Evolutionary conservation across 768 basidiomycete species (phyloP), one percentile per base, ranked within the genome.

Genomic region (Tricholoma flavovirens): DNA sequence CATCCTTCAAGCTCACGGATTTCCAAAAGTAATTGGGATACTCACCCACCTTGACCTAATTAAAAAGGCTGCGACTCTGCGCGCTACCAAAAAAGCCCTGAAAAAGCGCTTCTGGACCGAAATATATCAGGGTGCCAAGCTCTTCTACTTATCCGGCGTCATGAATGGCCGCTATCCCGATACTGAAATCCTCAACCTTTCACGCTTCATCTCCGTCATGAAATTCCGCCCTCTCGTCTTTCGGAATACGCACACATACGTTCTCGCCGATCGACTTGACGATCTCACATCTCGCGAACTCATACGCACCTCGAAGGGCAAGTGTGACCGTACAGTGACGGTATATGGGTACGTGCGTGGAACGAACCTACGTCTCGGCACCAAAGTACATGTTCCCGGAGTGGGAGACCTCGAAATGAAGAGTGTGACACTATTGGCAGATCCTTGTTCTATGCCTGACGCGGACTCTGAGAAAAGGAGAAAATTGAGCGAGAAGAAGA

Each of bases 31-130:
- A 63, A 93, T 99, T 59, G 96, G 97, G 55, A 73, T 99, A 56
- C 88, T 99, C 48, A 88, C 93, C 48, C 97, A 99, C 71, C 85
- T 98, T 40, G 97, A 98, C 71, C 87, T 99, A 60, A 90, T 99
- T 62, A 97, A 97, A 78, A 95, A 93, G 67, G 81, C 88, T 5
- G 79, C 89, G 0, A 86, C 86, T 3, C 84, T 98, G 38, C 88
- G 87, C 56, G 83, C 84, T 50, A 93, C 93, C 53, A 99, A 98
- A 75, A 97, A 97, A 66, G 75, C 86, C 0, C 82, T 99, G 36
- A 99, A 99, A 73, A 97, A 93, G 67, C 90, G 97, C 9, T 99
- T 99, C 75, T 99, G 97, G 97, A 93, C 95, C 0, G 97, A 99
- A 71, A 98, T 99, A 11, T 98, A 98, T 70, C 90, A 94, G 64